Evolutionary conservation across 1,139 yeast genomes (phyloP), one percentile per base, ranked within the genome.

Genomic region (Suhomyces chickasaworum): DNA sequence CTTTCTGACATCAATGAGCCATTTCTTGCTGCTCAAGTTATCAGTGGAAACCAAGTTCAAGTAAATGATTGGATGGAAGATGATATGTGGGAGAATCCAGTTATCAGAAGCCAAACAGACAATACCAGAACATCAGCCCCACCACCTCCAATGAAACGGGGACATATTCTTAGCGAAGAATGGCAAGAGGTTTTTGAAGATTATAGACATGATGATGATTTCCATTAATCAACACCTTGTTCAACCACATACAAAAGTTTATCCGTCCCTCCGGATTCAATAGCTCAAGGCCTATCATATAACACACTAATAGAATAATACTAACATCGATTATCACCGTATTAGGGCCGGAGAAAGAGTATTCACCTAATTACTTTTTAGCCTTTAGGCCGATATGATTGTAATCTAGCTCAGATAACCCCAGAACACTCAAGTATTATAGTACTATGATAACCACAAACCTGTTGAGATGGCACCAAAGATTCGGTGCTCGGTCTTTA

Each of bases 1-100:
- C 56, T 75, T 12, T 56, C 53, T n/a, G 68, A 60, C 32, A 51
- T 66, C 16, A 53, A 37, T 16, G 66, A 64, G 42, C 73, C 78
- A 2, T 59, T 75, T 12, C 62, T 68, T 42, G 77, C 78, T 2
- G 80, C 80, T 4, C 62, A 68, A 48, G 59, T 73, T 4, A 58
- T 72, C 8, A 71, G 76, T 54, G 79, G 79, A 0, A 68, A 72
- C 40, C 80, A 75, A 53, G 76, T 74, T 17, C 56, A 60, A 35
- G 44, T 60, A 1, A 30, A 47, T 3, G 66, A 65, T 47, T 75
- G 80, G 80, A 59, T 69, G 56, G 73, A 64, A 33, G 65, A 59
- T 40, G 69, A 64, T 41, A 64, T 60, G 39, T 69, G 73, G 69
- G 42, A 42, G 21, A 35, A 22, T 10, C 29, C 37, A 1, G 47